A percentile compares a stretch with the other conserved stretches of the same genome.
Conservation (phyloP, 176 grass and related monocot species). For the Cymbopogon citratus region DNA sequence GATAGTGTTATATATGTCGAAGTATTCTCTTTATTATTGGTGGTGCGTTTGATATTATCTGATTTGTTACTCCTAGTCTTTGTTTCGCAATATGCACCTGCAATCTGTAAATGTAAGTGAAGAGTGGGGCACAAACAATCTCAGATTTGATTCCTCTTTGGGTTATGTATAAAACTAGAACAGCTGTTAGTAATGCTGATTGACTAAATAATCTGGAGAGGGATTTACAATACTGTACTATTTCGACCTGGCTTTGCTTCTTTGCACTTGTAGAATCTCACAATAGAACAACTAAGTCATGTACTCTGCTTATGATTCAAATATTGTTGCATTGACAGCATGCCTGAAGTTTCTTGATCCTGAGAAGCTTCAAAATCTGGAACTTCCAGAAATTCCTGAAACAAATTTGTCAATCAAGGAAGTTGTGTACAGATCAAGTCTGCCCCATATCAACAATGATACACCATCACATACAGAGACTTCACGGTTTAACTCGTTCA, state of each 20-base stretch:
- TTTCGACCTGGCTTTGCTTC: not conserved
- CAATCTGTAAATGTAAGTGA: not conserved
- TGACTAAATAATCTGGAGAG: not conserved
- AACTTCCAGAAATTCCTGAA: slow-evolving; percentile 46
- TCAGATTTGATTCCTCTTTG: not conserved
- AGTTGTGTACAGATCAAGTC: slow-evolving; percentile 59
- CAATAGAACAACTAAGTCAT: not conserved
- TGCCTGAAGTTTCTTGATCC: slow-evolving; percentile 62
- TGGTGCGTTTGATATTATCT: not conserved
- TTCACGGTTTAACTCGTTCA: slow-evolving; percentile 73
- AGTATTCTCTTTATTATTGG: not conserved
- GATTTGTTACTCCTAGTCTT: not conserved
- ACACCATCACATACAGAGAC: slow-evolving; percentile 4
- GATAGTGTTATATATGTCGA: slow-evolving; percentile 28
- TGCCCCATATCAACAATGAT: slow-evolving; percentile 25
- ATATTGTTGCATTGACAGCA: slow-evolving; percentile 51
- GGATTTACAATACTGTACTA: not conserved
- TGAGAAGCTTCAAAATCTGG: slow-evolving; percentile 55
- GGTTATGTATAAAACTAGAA: not conserved
- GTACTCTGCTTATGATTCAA: slow-evolving; percentile 17
- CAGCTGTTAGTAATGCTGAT: not conserved
- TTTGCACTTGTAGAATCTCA: not conserved
- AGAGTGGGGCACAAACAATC: not conserved
- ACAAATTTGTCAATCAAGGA: slow-evolving; percentile 31
- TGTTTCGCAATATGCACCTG: not conserved